phyloP scores from a whole-genome alignment of 495 filamentous ascomycete species.

The Trichoderma virens region DNA sequence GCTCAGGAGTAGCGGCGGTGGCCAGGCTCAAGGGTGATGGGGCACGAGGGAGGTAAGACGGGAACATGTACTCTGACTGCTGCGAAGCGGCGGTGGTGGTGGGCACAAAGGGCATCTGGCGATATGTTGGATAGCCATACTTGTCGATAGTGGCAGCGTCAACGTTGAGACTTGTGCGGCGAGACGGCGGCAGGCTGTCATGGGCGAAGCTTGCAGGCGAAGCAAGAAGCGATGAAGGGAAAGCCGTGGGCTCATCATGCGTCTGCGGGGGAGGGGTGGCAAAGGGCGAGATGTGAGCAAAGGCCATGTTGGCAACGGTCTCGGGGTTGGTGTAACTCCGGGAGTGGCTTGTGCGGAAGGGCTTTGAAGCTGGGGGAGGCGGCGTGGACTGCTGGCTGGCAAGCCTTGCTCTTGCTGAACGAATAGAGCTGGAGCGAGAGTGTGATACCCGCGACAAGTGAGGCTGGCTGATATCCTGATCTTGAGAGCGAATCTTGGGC shows the following conservation, averaged over 20 bases:
- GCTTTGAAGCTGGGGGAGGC: constrained; percentile 17
- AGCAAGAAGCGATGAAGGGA: constrained; percentile 40
- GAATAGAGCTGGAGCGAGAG: constrained; percentile 26
- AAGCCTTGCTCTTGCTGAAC: not conserved
- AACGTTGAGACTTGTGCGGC: constrained; percentile 60
- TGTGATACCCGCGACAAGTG: constrained; percentile 25
- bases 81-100: constrained; percentile 21
- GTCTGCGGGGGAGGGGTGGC: constrained; percentile 4
- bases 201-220: constrained; percentile 61
- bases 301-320: constrained; percentile 45
- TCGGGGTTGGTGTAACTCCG: constrained; percentile 65
- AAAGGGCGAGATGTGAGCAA: constrained; percentile 22
- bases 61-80: constrained; percentile 38
- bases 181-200: constrained; percentile 44
- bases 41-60: constrained; percentile 35
- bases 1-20: constrained; percentile 31
- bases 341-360: constrained; percentile 32
- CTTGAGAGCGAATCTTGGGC: constrained; percentile 80
- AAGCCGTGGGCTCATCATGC: constrained; percentile 25
- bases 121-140: constrained; percentile 75
- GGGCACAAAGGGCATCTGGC: constrained; percentile 59
- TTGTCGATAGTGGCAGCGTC: constrained; percentile 59
- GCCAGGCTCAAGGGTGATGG: constrained; percentile 41
- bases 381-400: not conserved
- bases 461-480: constrained; percentile 54